Percentiles rank a stretch among this genome's conserved stretches.
Conservation (phyloP, 345 rosid genomes). For the Acer negundo region DNA sequence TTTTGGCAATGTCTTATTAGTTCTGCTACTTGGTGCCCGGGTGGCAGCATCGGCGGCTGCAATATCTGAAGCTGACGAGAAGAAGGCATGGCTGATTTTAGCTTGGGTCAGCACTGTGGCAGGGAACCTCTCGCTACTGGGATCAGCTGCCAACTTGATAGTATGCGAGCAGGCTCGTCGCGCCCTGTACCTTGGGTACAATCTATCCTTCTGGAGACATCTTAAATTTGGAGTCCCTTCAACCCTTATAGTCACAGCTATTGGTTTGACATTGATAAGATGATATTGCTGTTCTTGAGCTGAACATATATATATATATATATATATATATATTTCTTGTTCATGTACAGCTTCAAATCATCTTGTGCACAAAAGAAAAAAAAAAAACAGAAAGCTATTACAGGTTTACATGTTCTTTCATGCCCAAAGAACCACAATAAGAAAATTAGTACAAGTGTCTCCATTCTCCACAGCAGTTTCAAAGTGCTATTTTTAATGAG, state of each 20-base stretch:
- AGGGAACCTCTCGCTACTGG: conserved; percentile 78
- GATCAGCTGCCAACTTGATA: conserved; percentile 88
- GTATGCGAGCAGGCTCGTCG: conserved; percentile 89
- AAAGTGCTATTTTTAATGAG: no score
- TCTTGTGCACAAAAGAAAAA: no score
- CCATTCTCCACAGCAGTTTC: no score
- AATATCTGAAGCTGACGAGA: conserved; percentile 52
- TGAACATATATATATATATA: background rate
- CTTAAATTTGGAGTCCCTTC: conserved; percentile 81
- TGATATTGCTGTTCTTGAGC: conserved; percentile 11
- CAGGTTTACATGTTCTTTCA: no score
- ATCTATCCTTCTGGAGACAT: conserved; percentile 69
- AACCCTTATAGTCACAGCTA: conserved; percentile 61
- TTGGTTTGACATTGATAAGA: conserved; percentile 59
- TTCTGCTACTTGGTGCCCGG: conserved; percentile 69
- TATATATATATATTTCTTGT: background rate
- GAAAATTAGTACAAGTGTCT: no score
- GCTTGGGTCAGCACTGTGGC: conserved; percentile 92
- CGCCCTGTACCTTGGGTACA: conserved; percentile 49
- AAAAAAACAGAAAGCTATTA: no score
- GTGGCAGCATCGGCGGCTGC: conserved; percentile 77
- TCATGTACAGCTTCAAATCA: no score
- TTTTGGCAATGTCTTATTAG: conserved; percentile 35
- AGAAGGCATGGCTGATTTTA: conserved; percentile 80
- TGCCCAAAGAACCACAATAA: no score